Percentiles rank a stretch among this genome's conserved stretches.
Evolutionary conservation across 139 green algal species (phyloP).

Genomic region (Coelastrella sp.): DNA sequence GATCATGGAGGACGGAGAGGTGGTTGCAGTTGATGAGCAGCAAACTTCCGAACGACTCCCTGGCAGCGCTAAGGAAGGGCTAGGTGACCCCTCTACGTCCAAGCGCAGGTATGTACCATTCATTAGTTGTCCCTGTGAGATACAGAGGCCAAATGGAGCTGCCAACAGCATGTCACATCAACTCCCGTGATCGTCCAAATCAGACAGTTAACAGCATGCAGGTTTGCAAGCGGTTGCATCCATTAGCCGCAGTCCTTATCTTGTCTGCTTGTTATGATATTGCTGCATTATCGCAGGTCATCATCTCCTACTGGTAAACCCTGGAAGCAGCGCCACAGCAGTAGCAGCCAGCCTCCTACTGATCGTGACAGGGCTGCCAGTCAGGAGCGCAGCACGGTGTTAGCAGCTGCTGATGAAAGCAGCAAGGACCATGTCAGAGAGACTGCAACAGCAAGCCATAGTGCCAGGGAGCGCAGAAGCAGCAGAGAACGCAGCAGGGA

Average conservation of each 20-base stretch:
- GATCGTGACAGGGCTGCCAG: not conserved
- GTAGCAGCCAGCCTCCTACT: not conserved
- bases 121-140: too few species aligned
- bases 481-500: not conserved
- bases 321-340: not conserved
- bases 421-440: not conserved
- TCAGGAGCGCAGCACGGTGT: not conserved
- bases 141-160: too few species aligned
- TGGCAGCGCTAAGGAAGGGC: not conserved
- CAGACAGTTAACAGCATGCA: too few species aligned
- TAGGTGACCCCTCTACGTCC: not conserved
- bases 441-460: not conserved
- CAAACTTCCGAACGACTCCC: not conserved
- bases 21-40: not conserved
- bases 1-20: slow-evolving; percentile 39
- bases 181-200: too few species aligned
- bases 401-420: not conserved
- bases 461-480: slow-evolving; percentile 6
- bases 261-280: too few species aligned
- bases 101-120: too few species aligned
- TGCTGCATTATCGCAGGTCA: not conserved
- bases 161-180: too few species aligned
- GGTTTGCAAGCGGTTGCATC: too few species aligned
- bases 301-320: too few species aligned
- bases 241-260: too few species aligned